phyloP scores from a whole-genome alignment of 106 monocot species.

The Allium sativum region DNA sequence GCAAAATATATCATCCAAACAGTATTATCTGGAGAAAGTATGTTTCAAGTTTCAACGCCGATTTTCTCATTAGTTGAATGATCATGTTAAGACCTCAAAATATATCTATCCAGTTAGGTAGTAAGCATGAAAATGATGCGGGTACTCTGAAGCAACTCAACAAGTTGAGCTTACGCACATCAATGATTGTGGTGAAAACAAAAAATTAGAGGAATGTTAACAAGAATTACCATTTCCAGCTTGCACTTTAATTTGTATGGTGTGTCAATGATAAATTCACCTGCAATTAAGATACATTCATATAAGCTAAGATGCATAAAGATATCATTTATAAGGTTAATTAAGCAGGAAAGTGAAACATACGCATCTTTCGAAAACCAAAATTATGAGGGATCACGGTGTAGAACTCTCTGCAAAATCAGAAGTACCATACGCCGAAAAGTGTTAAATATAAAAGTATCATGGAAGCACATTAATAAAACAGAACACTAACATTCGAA shows the following conservation, averaged over 20 bases:
- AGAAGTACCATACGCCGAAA: not conserved
- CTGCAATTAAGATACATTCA: conserved; percentile 18
- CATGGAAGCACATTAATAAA: too few species aligned
- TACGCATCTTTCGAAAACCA: conserved; percentile 94
- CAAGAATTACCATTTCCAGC: conserved; percentile 76
- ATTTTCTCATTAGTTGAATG: too few species aligned
- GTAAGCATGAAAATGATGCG: not conserved
- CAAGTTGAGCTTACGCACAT: too few species aligned
- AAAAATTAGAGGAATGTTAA: not conserved
- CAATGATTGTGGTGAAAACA: too few species aligned
- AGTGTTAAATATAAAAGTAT: not conserved
- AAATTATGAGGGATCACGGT: conserved; percentile 93
- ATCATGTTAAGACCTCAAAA: too few species aligned
- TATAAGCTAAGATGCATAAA: not conserved
- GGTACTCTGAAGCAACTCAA: too few species aligned
- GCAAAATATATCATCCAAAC: too few species aligned
- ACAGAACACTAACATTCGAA: too few species aligned
- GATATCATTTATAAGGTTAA: not conserved
- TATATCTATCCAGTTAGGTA: not conserved
- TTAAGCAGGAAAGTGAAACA: conserved; percentile 16
- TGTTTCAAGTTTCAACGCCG: too few species aligned
- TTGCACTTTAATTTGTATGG: conserved; percentile 82
- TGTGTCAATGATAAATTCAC: conserved; percentile 79
- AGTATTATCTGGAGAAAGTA: too few species aligned
- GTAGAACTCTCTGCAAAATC: conserved; percentile 76